Base-by-base conservation (phyloP, 2,329 filamentous ascomycete genomes). In the Colletotrichum aenigma region DNA sequence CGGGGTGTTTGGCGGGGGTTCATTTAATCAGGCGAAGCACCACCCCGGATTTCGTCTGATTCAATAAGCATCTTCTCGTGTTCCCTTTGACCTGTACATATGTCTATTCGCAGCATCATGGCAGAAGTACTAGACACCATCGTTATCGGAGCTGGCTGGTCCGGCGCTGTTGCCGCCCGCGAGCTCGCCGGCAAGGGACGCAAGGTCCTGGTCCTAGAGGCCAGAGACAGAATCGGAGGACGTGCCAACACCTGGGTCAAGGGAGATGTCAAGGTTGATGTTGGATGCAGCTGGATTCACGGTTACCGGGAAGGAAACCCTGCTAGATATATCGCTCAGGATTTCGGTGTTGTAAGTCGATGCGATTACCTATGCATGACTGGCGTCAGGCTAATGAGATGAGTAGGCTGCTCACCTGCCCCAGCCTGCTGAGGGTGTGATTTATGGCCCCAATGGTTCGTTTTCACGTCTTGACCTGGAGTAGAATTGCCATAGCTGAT, bases 151-250 rank as follows among this genome's bases (percentile, higher is more conserved):
- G 77, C 69, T 28, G 77, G 75, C 58, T 71, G 74, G 66, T 73
- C 76, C 26, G 68, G 72, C 30, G 67, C 75, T 12, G 43, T 72
- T 16, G 71, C 75, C 34, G 76, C 76, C 15, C 71, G 70, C n/a
- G 52, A 55, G 30, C 70, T 78, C 28, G 60, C 66, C 5, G 38
- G 64, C 24, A 70, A 69, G n/a, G 77, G 72, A 28, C 67, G 67
- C 34, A 66, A 75, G 18, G 72, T 76, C 21, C 58, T 75, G 28
- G 30, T 78, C 9, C 62, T 77, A 16, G 74, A 78, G 58, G 71
- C 78, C 12, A 69, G 77, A 55, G 61, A 77, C 61, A 70, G 78
- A 32, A 65, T 75, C 55, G 71, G 78, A 36, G 77, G 78, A 43
- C 73, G 73, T 24, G 74, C 68, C 34, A 72, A 64, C 8, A 78